Evolutionary conservation across 2,329 filamentous ascomycete species (phyloP), one percentile per base, ranked within the genome.

Genomic region (Cladosporium sp.): DNA sequence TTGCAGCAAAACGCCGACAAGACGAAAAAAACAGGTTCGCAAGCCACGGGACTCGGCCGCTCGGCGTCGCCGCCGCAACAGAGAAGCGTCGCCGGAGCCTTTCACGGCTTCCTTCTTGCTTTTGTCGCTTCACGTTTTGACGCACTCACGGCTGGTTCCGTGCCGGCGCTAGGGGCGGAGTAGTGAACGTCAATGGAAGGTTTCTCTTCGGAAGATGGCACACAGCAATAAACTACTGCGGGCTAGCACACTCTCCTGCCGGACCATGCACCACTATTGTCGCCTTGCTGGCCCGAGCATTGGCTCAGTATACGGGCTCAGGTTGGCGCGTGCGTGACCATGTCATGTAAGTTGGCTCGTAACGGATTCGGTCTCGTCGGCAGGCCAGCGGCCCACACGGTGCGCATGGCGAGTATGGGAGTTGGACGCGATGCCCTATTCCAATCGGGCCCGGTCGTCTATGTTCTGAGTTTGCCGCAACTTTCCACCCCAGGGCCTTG

Each of bases 281-380:
- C n/a, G n/a, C n/a, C n/a, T n/a, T 46, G 18, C 34, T 46, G 44
- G 44, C 44, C 37, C 44, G 44, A 28, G 44, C 44, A 37, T 37
- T 11, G 34, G 34, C 3, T 3, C 3, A n/a, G 19, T 34, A 28
- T 43, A 50, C 32, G 48, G 32, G 31, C 40, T 32, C 43, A 13
- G 48, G 38, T 43, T 50, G 48, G 38, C 48, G 48, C 48, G 48
- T 38, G 48, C 40, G 16, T 50, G 48, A 22, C 48, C 31, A 43
- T 50, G 48, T 50, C 43, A 50, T 50, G 48, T 50, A 43, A 50
- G 48, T 38, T 38, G 40, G 37, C 48, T 43, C 43, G 48, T 43
- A 42, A 49, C 46, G 38, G 16, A 41, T 49, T 49, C 46, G 46
- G 46, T 49, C 37, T 49, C 48, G 35, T 50, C 48, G 48, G 48